Percentiles rank a stretch among this genome's conserved stretches.
These are phyloP conservation scores for Aspergillus ellipticus DNA, from an alignment of 495 filamentous ascomycete species.

Conservation along the genomic window DNA sequence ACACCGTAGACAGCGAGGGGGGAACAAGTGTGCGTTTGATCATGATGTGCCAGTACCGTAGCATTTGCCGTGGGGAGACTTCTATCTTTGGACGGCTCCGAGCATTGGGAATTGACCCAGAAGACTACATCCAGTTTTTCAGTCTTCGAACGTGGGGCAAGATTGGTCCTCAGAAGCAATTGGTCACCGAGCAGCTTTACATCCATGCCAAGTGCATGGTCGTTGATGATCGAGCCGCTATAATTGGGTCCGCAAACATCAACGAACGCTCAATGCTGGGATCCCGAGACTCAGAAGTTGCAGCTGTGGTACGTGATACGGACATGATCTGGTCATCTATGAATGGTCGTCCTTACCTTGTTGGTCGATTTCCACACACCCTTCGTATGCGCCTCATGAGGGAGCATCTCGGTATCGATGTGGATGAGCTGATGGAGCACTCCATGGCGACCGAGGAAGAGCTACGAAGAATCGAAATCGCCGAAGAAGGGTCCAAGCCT, in stretches of 20 bases:
- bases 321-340: slow-evolving; percentile 92
- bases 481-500: slow-evolving; percentile 28
- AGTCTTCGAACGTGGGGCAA: slow-evolving; percentile 89
- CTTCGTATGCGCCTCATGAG: slow-evolving; percentile 93
- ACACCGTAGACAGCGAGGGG: slow-evolving; percentile 88
- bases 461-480: slow-evolving; percentile 39
- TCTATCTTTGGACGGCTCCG: slow-evolving; percentile 88
- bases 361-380: slow-evolving; percentile 89
- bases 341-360: slow-evolving; percentile 81
- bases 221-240: slow-evolving; percentile 87
- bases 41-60: slow-evolving; percentile 96
- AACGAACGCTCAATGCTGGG: slow-evolving; percentile 97
- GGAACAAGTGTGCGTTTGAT: slow-evolving; percentile 93
- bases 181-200: slow-evolving; percentile 96
- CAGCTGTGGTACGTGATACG: slow-evolving; percentile 86
- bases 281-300: slow-evolving; percentile 85
- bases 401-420: slow-evolving; percentile 92
- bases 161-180: slow-evolving; percentile 73
- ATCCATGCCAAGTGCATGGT: slow-evolving; percentile 98
- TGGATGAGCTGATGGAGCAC: slow-evolving; percentile 84
- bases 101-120: slow-evolving; percentile 82
- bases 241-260: slow-evolving; percentile 98
- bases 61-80: slow-evolving; percentile 89
- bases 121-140: slow-evolving; percentile 96
- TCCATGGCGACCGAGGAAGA: slow-evolving; percentile 54